A percentile compares a stretch with the other conserved stretches of the same genome.
phyloP scores from a whole-genome alignment of 345 rosid species.

The Anacardium occidentale region DNA sequence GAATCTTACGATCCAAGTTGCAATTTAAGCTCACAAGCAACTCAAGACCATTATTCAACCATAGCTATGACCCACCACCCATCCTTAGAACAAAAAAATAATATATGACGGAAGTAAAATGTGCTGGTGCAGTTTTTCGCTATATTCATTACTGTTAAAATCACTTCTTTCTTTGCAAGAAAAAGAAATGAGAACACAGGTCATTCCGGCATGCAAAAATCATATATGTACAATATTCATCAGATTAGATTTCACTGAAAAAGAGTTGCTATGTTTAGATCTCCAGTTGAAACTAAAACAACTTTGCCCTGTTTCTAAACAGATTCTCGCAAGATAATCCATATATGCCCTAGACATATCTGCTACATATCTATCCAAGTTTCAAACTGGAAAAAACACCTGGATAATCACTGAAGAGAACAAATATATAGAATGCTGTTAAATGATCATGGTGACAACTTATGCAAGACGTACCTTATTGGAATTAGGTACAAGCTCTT shows the following conservation, averaged over 20 bases:
- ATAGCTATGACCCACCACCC: too few species aligned
- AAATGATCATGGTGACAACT: neutral
- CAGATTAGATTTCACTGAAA: constrained; percentile 5
- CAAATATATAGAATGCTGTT: neutral
- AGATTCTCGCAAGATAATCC: constrained; percentile 1
- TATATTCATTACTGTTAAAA: neutral
- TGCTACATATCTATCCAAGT: neutral
- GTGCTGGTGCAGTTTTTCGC: neutral
- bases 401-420: neutral
- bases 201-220: too few species aligned
- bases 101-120: too few species aligned
- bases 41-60: too few species aligned
- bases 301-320: neutral
- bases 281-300: neutral
- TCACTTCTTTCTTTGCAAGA: neutral
- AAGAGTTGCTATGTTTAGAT: neutral
- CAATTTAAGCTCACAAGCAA: too few species aligned
- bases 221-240: neutral
- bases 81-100: too few species aligned
- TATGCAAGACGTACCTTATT: constrained; percentile 40
- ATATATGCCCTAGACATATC: neutral
- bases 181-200: too few species aligned
- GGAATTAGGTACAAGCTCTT: constrained; percentile 63
- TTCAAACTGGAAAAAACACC: neutral
- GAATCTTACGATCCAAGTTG: too few species aligned